A percentile compares a stretch with the other conserved stretches of the same genome.
Conservation (phyloP, 2,329 filamentous ascomycete species). For the Penicillium sp. region DNA sequence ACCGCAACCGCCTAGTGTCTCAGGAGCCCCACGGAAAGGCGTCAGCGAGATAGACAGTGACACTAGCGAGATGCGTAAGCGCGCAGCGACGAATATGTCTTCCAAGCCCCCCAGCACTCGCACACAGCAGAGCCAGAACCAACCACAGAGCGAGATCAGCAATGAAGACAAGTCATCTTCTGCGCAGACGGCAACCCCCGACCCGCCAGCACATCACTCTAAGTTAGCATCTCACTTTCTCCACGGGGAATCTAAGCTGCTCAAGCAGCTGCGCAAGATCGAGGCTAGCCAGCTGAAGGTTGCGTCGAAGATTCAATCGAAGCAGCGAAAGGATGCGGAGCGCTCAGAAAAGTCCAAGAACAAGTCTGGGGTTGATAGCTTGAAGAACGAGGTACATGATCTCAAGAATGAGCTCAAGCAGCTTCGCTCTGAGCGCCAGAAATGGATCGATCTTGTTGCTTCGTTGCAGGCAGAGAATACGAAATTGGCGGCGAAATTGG, state of each 20-base stretch:
- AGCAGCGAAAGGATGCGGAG: constrained; percentile 37
- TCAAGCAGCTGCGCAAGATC: constrained; percentile 43
- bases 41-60: constrained; percentile 21
- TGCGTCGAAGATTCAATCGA: constrained; percentile 39
- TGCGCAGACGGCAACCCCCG: constrained; percentile 7
- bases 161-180: constrained; percentile 15
- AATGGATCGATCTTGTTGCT: constrained; percentile 52
- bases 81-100: constrained; percentile 18
- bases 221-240: constrained; percentile 34
- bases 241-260: constrained; percentile 35
- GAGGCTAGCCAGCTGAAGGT: constrained; percentile 43
- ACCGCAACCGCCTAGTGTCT: constrained; percentile 2
- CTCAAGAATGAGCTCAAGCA: constrained; percentile 51
- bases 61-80: constrained; percentile 17
- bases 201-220: constrained; percentile 24
- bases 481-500: constrained; percentile 40
- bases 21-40: constrained; percentile 7
- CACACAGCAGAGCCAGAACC: constrained; percentile 18
- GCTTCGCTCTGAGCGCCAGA: constrained; percentile 49
- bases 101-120: constrained; percentile 13
- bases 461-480: constrained; percentile 60
- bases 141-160: constrained; percentile 5
- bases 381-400: constrained; percentile 49
- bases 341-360: constrained; percentile 46
- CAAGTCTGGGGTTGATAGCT: constrained; percentile 43